These are phyloP conservation scores for Claviceps humidiphila DNA, from an alignment of 2,329 filamentous ascomycete species.

Conservation along the genomic window DNA sequence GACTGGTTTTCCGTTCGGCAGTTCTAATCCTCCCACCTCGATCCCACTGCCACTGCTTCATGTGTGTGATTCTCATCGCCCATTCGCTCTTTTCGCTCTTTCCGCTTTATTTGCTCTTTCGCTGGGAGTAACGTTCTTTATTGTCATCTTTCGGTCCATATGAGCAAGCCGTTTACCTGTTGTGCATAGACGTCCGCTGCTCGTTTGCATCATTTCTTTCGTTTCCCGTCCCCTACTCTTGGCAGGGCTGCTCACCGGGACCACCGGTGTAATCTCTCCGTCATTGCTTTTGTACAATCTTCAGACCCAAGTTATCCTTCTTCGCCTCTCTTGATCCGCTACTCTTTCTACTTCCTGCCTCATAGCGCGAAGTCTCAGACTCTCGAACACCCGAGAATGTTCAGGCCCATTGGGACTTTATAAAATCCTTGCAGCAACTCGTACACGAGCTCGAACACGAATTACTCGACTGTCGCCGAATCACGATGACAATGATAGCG, in stretches of 20 bases:
- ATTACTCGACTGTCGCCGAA: slow-evolving; percentile 1
- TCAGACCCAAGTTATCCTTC: background rate
- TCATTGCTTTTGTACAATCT: background rate
- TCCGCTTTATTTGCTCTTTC: background rate
- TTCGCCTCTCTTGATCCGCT: background rate
- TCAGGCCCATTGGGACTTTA: slow-evolving; percentile 8
- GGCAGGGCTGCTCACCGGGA: background rate
- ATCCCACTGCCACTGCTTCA: background rate
- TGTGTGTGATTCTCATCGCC: background rate
- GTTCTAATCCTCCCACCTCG: background rate
- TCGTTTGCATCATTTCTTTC: background rate
- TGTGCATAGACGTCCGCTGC: background rate
- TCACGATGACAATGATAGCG: slow-evolving; percentile 22
- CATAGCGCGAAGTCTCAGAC: background rate
- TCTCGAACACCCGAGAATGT: slow-evolving; percentile 8
- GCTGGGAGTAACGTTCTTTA: background rate
- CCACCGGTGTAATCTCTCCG: background rate
- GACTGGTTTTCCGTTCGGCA: background rate
- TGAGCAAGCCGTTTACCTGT: background rate
- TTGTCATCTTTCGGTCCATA: background rate
- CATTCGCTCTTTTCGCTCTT: background rate
- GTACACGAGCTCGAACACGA: slow-evolving; percentile 3
- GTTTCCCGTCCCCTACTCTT: background rate
- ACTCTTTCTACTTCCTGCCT: background rate
- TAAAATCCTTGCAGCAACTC: slow-evolving; percentile 9